Conservation (phyloP, 257 asterid species). For the Knoxia roxburghii region DNA sequence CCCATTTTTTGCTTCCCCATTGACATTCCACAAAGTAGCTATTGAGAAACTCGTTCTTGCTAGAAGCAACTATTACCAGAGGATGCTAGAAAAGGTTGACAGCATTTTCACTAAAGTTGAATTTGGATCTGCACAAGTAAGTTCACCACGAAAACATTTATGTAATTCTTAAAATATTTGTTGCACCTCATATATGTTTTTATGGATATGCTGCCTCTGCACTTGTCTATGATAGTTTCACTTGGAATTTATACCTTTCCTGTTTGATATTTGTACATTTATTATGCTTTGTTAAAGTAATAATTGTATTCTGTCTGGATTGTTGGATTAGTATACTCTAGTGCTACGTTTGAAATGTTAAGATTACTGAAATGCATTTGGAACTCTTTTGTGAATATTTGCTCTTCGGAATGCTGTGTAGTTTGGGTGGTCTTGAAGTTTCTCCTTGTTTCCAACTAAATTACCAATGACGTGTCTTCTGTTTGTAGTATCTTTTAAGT, state of each 20-base stretch:
- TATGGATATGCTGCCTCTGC: neutral
- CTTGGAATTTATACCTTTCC: neutral
- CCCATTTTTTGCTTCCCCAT: slow-evolving; percentile 51
- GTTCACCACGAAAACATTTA: neutral
- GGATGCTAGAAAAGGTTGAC: slow-evolving; percentile 70
- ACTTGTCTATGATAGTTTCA: neutral
- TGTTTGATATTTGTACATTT: neutral
- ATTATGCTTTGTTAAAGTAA: neutral
- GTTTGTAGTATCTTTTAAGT: neutral
- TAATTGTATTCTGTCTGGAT: neutral
- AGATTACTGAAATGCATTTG: neutral
- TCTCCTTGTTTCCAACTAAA: neutral
- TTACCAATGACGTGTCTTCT: neutral
- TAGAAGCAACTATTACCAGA: slow-evolving; percentile 60
- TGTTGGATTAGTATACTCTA: neutral
- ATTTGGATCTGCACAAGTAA: slow-evolving; percentile 64
- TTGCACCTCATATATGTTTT: neutral
- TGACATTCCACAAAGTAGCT: slow-evolving; percentile 68
- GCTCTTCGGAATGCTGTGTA: neutral
- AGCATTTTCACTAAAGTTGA: slow-evolving; percentile 47
- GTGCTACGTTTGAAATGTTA: neutral
- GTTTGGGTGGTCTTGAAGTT: neutral
- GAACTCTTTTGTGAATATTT: neutral
- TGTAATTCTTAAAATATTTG: neutral
- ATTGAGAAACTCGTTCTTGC: slow-evolving; percentile 50